phyloP scores from a whole-genome alignment of 768 basidiomycete genomes.

The Rhizopogon vinicolor region DNA sequence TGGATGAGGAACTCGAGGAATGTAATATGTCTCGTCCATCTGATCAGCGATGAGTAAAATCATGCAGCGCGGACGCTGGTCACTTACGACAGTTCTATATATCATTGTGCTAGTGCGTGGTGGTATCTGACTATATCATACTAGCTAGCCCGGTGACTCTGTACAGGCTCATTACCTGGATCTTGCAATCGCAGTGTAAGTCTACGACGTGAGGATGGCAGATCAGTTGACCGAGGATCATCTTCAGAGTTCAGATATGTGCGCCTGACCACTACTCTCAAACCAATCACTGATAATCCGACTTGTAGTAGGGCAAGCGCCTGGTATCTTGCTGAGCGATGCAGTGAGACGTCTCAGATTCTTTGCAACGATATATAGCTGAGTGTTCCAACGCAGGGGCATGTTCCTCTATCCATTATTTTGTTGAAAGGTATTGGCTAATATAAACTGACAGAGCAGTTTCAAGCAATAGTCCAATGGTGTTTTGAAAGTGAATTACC shows the following conservation, averaged over 20 bases:
- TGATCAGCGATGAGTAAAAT: too few relatives aligned
- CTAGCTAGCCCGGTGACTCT: neutral
- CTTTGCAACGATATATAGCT: neutral
- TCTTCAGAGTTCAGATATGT: neutral
- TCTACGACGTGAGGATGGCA: neutral
- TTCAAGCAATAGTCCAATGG: too few relatives aligned
- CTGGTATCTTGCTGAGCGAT: neutral
- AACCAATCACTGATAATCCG: neutral
- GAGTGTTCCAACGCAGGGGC: neutral
- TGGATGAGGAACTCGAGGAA: neutral
- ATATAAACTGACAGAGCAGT: neutral
- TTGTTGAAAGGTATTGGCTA: neutral
- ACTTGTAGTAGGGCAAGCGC: neutral
- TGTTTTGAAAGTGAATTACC: too few relatives aligned
- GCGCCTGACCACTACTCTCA: neutral
- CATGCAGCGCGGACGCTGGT: neutral
- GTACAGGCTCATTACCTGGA: neutral
- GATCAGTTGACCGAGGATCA: neutral
- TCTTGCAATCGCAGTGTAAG: neutral
- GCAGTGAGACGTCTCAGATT: neutral
- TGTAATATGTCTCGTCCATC: too few relatives aligned
- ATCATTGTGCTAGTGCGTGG: neutral
- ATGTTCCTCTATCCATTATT: neutral
- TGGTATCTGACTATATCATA: too few relatives aligned
- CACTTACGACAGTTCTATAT: neutral